Evolutionary conservation across 768 basidiomycete species (phyloP).

Genomic region (Naganishia friedmannii): DNA sequence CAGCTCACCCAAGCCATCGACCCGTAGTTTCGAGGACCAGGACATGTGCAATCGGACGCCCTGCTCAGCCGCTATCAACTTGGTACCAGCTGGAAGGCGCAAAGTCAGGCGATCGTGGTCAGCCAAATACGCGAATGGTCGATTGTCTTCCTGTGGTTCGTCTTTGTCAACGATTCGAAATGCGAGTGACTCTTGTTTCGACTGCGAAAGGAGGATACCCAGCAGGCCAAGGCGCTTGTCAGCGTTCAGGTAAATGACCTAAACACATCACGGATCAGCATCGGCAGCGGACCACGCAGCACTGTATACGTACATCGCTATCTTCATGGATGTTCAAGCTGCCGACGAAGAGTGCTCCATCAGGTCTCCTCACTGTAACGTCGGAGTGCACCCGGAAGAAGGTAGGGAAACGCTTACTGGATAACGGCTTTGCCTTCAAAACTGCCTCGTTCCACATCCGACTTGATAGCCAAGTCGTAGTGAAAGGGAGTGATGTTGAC

Average conservation of each 20-base stretch:
- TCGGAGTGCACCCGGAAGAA: neutral
- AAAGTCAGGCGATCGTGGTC: neutral
- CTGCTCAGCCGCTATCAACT: neutral
- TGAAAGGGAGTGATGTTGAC: constrained; percentile 10
- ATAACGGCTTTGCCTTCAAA: constrained; percentile 12
- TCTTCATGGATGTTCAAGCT: constrained; percentile 2
- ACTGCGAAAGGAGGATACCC: neutral
- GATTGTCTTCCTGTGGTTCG: neutral
- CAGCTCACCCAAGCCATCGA: neutral
- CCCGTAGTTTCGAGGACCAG: neutral
- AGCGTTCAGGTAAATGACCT: neutral
- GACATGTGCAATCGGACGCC: neutral
- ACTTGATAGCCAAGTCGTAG: constrained; percentile 17
- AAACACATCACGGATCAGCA: neutral
- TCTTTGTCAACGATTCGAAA: too few relatives aligned
- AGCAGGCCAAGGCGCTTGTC: neutral
- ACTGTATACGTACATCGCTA: neutral
- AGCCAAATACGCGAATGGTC: neutral
- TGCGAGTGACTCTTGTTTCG: too few relatives aligned
- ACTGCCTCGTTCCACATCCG: constrained; percentile 1
- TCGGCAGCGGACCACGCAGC: neutral
- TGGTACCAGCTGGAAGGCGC: neutral
- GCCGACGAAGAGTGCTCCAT: neutral
- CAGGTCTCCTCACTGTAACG: neutral
- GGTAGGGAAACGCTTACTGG: neutral